Conservation (phyloP, 495 filamentous ascomycete species). For the Trichoderma reesei region DNA sequence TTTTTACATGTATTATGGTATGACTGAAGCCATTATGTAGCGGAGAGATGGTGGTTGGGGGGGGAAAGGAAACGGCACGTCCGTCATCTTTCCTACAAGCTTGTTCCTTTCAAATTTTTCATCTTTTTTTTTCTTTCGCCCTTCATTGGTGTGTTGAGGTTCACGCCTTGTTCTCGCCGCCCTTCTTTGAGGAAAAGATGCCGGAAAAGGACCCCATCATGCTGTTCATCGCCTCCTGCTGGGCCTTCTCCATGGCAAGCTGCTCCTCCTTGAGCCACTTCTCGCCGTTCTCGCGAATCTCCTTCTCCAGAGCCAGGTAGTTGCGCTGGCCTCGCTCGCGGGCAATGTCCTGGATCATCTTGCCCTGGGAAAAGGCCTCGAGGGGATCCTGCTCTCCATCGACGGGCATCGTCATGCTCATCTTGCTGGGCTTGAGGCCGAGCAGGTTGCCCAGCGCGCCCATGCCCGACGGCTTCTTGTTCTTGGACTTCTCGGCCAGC, state of each 20-base stretch:
- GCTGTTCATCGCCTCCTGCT: conserved; percentile 81
- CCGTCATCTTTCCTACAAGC: conserved; percentile 8
- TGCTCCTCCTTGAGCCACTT: conserved; percentile 91
- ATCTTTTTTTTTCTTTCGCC: conserved; percentile 9
- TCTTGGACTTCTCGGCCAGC: conserved; percentile 57
- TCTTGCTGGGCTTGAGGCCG: conserved; percentile 58
- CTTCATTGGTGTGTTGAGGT: background rate
- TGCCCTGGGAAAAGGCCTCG: conserved; percentile 72
- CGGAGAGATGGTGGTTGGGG: conserved; percentile 1
- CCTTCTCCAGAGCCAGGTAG: conserved; percentile 77
- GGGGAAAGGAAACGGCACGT: background rate
- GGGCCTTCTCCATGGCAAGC: conserved; percentile 69
- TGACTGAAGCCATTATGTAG: background rate
- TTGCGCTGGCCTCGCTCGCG: conserved; percentile 82
- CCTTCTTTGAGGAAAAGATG: conserved; percentile 33
- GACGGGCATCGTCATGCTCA: conserved; percentile 41
- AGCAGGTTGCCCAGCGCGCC: conserved; percentile 56
- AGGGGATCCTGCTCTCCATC: conserved; percentile 59
- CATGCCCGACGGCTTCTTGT: conserved; percentile 36
- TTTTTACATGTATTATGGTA: conserved; percentile 3
- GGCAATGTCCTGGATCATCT: conserved; percentile 90
- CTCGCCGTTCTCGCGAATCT: conserved; percentile 85
- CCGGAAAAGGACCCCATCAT: conserved; percentile 47
- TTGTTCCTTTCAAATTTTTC: too few relatives aligned
- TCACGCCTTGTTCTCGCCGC: conserved; percentile 8